Percentiles rank a stretch among this genome's conserved stretches.
Evolutionary conservation across 2,329 filamentous ascomycete genomes (phyloP).

Genomic region (Beauveria scarabaeidicola): DNA sequence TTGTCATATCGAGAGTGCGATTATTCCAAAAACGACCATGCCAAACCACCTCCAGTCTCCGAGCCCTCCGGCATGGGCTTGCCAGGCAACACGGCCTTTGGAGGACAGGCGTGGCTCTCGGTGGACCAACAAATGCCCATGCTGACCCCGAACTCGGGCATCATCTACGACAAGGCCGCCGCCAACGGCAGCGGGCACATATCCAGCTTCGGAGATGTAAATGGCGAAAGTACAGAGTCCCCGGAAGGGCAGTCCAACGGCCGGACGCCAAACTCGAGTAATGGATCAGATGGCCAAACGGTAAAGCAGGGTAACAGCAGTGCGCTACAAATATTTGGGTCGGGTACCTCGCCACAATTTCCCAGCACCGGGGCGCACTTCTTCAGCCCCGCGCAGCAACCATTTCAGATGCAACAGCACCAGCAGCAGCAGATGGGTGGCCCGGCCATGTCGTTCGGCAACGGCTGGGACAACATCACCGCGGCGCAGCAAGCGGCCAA

Average conservation of each 20-base stretch:
- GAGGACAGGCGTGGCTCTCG: constrained; percentile 29
- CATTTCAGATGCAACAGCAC: constrained; percentile 1
- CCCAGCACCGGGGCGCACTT: background rate
- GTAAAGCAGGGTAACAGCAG: background rate
- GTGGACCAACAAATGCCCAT: constrained; percentile 31
- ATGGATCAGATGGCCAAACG: constrained; percentile 16
- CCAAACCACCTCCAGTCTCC: constrained; percentile 23
- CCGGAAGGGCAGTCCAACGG: constrained; percentile 43
- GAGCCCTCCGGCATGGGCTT: constrained; percentile 7
- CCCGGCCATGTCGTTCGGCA: constrained; percentile 15
- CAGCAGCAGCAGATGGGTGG: background rate
- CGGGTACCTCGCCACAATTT: constrained; percentile 3
- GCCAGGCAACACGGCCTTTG: constrained; percentile 18
- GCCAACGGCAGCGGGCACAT: constrained; percentile 20
- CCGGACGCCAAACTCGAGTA: constrained; percentile 53
- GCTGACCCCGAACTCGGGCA: constrained; percentile 26
- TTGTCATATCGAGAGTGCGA: constrained; percentile 37
- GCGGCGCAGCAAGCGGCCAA: constrained; percentile 18
- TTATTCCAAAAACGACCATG: constrained; percentile 34
- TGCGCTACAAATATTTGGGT: background rate
- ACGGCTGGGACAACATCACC: constrained; percentile 35
- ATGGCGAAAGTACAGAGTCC: constrained; percentile 39
- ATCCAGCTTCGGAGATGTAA: constrained; percentile 34
- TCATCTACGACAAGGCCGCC: constrained; percentile 26
- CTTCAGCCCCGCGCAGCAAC: background rate